Evolutionary conservation across 345 rosid genomes (phyloP), one percentile per base, ranked within the genome.

Genomic region (Melaleuca alternifolia): DNA sequence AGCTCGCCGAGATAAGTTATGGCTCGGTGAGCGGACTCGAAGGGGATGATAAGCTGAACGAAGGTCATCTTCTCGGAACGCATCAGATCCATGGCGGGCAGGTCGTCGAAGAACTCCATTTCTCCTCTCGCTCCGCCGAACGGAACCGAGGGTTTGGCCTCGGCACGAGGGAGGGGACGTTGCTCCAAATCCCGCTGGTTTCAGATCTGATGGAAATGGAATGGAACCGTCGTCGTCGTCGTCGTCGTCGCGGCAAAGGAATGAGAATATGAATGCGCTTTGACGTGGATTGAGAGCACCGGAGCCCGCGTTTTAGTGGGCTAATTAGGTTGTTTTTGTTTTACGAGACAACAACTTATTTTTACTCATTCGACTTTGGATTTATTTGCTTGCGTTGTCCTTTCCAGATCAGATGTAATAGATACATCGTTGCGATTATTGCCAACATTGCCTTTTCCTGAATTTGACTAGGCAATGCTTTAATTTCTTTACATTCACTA

Each of bases 81-180:
- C 98, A 97, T 94, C 95, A 95, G 98, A 96, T 96, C 99, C 99
- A 97, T 97, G 48, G 95, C 59, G 71, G 98, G 96, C 89, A 97
- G 88, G 86, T 92, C 91, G 30, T 94, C 98, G 28, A 96, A 77
- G 91, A 92, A 94, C 87, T 85, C 87, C 51, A 93, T 94, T 94
- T 93, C 88, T 52, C 82, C 93, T 28, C 44, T 30, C 84, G 84
- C 54, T 26, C 81, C 48, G 46, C 81, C 48, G 57, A 54, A 54
- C 57, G 26, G 57, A 54, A 54, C 24, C 24, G 23, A 21, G 24
- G 9, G 57, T 23, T 21, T 21, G 57, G 57, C 57, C 9, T 54
- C 24, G 26, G 57, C 57, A 8, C 57, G 6, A 54, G 57, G 57
- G 57, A 8, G 57, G 7, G 57, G 21, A 54, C 57, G 24, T 54